Conservation (phyloP, 768 basidiomycete species). For the Guyanaporus albipodus region DNA sequence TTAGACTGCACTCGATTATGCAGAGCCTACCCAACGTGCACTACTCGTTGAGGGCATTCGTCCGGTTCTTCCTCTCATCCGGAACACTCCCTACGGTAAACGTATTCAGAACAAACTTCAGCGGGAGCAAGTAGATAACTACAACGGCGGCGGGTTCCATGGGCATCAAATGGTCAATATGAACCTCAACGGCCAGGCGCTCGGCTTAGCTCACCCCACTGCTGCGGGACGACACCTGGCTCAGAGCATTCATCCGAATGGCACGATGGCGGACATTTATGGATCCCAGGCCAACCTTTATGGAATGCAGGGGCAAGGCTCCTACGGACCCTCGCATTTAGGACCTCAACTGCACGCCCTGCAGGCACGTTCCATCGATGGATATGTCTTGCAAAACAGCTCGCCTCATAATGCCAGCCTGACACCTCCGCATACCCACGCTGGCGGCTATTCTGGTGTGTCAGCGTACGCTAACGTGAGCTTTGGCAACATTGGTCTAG, state of each 20-base stretch:
- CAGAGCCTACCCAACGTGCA: slow-evolving; percentile 88
- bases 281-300: slow-evolving; percentile 60
- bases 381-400: slow-evolving; percentile 74
- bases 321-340: slow-evolving; percentile 57
- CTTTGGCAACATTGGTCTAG: slow-evolving; percentile 44
- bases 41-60: slow-evolving; percentile 96
- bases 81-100: slow-evolving; percentile 99
- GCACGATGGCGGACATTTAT: slow-evolving; percentile 64
- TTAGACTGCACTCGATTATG: slow-evolving; percentile 96
- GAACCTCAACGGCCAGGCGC: slow-evolving; percentile 50
- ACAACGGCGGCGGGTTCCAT: slow-evolving; percentile 49
- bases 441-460: slow-evolving; percentile 53
- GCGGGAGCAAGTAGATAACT: slow-evolving; percentile 82
- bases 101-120: slow-evolving; percentile 98
- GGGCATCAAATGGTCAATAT: slow-evolving; percentile 61
- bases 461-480: slow-evolving; percentile 52
- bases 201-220: slow-evolving; percentile 40
- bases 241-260: slow-evolving; percentile 47
- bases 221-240: slow-evolving; percentile 54
- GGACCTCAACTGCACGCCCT: slow-evolving; percentile 52
- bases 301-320: slow-evolving; percentile 50
- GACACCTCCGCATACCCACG: slow-evolving; percentile 54
- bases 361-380: slow-evolving; percentile 72
- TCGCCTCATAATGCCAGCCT: slow-evolving; percentile 62
- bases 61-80: slow-evolving; percentile 95